These are phyloP conservation scores for Scheffersomyces spartinae DNA, from an alignment of 805 yeast genomes.

Conservation along the genomic window DNA sequence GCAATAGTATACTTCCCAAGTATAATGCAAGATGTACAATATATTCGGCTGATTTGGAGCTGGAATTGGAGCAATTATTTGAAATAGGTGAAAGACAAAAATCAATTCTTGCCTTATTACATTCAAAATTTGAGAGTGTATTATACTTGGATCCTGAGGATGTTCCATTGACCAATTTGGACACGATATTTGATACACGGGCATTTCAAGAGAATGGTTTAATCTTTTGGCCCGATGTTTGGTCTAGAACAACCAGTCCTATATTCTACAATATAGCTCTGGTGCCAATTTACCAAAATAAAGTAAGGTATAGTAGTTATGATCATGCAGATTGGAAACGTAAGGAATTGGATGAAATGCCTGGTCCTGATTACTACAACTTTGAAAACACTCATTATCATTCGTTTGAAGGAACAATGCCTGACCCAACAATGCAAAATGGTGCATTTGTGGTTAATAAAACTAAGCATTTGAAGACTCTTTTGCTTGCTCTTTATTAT, in stretches of 20 bases:
- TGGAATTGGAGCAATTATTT: slow-evolving; percentile 7
- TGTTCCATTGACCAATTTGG: slow-evolving; percentile 31
- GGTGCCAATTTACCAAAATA: slow-evolving; percentile 18
- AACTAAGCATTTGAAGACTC: slow-evolving; percentile 43
- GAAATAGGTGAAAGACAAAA: slow-evolving; percentile 36
- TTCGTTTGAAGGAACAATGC: slow-evolving; percentile 51
- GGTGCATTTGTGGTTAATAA: slow-evolving; percentile 61
- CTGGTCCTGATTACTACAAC: too few species aligned
- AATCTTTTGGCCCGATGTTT: slow-evolving; percentile 58
- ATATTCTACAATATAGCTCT: slow-evolving; percentile 43
- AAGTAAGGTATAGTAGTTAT: slow-evolving; percentile 19
- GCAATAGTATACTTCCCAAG: slow-evolving; percentile 28
- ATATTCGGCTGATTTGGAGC: slow-evolving; percentile 18
- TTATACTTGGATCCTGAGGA: slow-evolving; percentile 42
- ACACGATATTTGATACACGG: slow-evolving; percentile 33
- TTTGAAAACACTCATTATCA: slow-evolving; percentile 39
- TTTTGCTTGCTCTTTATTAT: slow-evolving; percentile 51
- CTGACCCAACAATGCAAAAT: slow-evolving; percentile 59
- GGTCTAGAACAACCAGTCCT: slow-evolving; percentile 62
- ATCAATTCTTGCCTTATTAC: slow-evolving; percentile 37
- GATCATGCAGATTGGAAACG: too few species aligned
- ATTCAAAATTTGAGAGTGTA: slow-evolving; percentile 34
- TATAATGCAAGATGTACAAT: slow-evolving; percentile 36
- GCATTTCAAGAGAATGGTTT: slow-evolving; percentile 33
- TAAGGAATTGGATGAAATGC: too few species aligned